These are phyloP conservation scores for Eutrema japonicum DNA, from an alignment of 345 rosid genomes.

Conservation along the genomic window DNA sequence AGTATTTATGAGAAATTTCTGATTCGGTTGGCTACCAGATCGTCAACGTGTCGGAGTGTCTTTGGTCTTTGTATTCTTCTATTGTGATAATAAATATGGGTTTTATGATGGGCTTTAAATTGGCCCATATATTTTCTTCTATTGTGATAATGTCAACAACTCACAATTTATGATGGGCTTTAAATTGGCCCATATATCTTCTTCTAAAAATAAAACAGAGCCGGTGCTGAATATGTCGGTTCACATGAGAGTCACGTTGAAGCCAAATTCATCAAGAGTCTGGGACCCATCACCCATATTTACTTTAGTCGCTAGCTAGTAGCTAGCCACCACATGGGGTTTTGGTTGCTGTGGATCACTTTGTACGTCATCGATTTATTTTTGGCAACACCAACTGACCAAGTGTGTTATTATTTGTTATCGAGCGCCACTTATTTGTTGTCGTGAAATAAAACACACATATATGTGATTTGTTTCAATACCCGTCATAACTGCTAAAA, in stretches of 20 bases:
- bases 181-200: slow-evolving; percentile 1
- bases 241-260: slow-evolving; percentile 35
- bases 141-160: too few species aligned
- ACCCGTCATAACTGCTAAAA: slow-evolving; percentile 5
- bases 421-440: background rate
- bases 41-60: too few species aligned
- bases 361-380: slow-evolving; percentile 10
- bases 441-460: background rate
- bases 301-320: slow-evolving; percentile 28
- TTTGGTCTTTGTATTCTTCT: too few species aligned
- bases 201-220: background rate
- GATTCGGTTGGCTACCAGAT: too few species aligned
- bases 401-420: background rate
- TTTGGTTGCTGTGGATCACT: slow-evolving; percentile 10
- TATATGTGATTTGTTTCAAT: background rate
- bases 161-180: background rate
- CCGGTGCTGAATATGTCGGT: slow-evolving; percentile 19
- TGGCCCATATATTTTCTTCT: background rate
- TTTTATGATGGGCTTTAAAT: slow-evolving; percentile 1
- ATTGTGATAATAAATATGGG: too few species aligned
- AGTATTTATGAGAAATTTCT: too few species aligned
- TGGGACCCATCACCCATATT: slow-evolving; percentile 18
- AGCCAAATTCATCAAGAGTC: slow-evolving; percentile 13
- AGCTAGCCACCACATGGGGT: slow-evolving; percentile 30
- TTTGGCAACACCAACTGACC: background rate